These are phyloP conservation scores for Setaria italica DNA, from an alignment of 202 grass and related monocot genomes.

Conservation along the genomic window DNA sequence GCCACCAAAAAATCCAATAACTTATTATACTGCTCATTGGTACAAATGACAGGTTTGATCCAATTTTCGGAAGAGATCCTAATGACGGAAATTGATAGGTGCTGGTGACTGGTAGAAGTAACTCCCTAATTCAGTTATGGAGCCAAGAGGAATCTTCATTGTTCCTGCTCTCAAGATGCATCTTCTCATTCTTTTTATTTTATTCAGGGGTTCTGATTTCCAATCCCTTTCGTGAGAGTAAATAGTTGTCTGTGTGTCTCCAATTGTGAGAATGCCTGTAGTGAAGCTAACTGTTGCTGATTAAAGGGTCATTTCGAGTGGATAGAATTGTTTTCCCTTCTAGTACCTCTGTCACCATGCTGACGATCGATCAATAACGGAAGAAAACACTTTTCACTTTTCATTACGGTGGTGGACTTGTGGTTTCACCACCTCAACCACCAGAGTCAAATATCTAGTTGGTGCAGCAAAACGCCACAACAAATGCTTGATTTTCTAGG, in stretches of 20 bases:
- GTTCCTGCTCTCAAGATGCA: constrained; percentile 26
- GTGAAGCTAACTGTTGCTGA: background rate
- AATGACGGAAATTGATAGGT: constrained; percentile 33
- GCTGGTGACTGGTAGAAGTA: constrained; percentile 18
- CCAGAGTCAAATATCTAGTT: too few relatives aligned
- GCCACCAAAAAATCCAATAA: constrained; percentile 37
- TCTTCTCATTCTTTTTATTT: constrained; percentile 44
- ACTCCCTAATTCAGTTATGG: constrained; percentile 23
- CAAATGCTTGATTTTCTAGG: too few relatives aligned
- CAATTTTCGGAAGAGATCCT: constrained; percentile 38
- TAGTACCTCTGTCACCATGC: too few relatives aligned
- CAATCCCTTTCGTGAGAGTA: constrained; percentile 29
- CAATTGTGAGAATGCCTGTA: constrained; percentile 33
- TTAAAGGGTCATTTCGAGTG: constrained; percentile 41
- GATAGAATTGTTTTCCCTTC: background rate
- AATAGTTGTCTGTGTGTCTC: constrained; percentile 39
- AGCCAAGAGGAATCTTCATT: constrained; percentile 41
- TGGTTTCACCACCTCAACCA: too few relatives aligned
- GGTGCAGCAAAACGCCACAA: too few relatives aligned
- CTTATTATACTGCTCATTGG: constrained; percentile 29
- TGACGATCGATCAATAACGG: too few relatives aligned
- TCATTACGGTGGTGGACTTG: too few relatives aligned
- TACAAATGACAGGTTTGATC: constrained; percentile 15
- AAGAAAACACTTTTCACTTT: too few relatives aligned
- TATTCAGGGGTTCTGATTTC: background rate